These are phyloP conservation scores for Puccinia hordei DNA, from an alignment of 1,284 basidiomycete genomes.

Conservation along the genomic window DNA sequence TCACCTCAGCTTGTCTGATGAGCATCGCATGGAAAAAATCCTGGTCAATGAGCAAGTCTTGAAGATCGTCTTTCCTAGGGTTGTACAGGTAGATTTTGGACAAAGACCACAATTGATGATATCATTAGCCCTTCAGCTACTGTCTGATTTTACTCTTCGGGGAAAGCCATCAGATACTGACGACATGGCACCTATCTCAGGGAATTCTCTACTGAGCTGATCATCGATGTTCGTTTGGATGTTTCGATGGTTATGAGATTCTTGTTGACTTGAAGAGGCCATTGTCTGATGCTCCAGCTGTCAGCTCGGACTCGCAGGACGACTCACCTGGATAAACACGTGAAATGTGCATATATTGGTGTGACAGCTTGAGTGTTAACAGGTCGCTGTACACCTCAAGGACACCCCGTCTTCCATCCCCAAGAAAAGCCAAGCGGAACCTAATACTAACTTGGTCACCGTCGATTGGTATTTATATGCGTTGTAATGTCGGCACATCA, in stretches of 20 bases:
- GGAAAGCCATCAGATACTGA: slow-evolving; percentile 1
- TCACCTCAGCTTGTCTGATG: slow-evolving; percentile 29
- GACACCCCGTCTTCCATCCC: no score
- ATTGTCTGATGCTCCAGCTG: not conserved
- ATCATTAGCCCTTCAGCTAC: not conserved
- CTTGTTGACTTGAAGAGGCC: slow-evolving; percentile 10
- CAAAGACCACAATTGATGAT: not conserved
- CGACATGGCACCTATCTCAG: slow-evolving; percentile 38
- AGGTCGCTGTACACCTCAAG: not conserved
- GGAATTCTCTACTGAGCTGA: slow-evolving; percentile 36
- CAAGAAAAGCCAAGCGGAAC: no score
- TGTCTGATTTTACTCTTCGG: not conserved
- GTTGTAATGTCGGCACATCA: not conserved
- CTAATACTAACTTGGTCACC: not conserved
- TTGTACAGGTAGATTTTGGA: not conserved
- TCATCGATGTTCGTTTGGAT: slow-evolving; percentile 31
- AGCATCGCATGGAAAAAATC: slow-evolving; percentile 41
- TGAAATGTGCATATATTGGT: not conserved
- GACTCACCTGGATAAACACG: no score
- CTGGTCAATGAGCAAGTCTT: slow-evolving; percentile 36
- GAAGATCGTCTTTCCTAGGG: slow-evolving; percentile 48
- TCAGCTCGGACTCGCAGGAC: no score
- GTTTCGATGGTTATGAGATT: not conserved
- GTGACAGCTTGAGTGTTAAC: not conserved
- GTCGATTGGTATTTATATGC: not conserved